These are phyloP conservation scores for Vanderwaltozyma yarrowii DNA, from an alignment of 805 yeast species.

Conservation along the genomic window DNA sequence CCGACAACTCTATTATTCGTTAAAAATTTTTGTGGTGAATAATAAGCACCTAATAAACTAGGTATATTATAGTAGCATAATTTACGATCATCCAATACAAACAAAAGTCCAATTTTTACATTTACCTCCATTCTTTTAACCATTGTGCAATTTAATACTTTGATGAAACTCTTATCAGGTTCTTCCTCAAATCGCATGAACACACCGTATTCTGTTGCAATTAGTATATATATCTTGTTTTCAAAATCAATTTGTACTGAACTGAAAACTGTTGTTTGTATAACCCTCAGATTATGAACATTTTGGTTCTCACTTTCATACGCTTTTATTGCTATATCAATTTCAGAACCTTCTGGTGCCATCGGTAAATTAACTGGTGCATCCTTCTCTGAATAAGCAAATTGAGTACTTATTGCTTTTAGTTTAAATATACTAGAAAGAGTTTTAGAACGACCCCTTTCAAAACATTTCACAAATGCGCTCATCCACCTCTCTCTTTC, in stretches of 20 bases:
- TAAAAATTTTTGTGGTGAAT: conserved; percentile 30
- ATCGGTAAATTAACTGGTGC: conserved; percentile 43
- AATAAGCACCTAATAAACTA: conserved; percentile 49
- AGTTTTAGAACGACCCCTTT: conserved; percentile 29
- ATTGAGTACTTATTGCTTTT: conserved; percentile 45
- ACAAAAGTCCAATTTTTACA: conserved; percentile 40
- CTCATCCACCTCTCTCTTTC: conserved; percentile 54
- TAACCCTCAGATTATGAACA: not conserved
- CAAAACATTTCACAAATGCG: conserved; percentile 39
- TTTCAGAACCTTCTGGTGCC: conserved; percentile 42
- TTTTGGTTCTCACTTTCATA: conserved; percentile 15
- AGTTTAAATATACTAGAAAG: conserved; percentile 42
- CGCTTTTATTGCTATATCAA: conserved; percentile 32
- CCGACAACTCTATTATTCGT: conserved; percentile 34
- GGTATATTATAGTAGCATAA: conserved; percentile 56
- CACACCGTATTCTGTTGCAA: conserved; percentile 59
- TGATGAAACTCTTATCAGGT: conserved; percentile 7
- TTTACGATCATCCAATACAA: conserved; percentile 48
- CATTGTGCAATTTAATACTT: conserved; percentile 30
- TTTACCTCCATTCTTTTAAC: conserved; percentile 48
- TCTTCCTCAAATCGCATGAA: conserved; percentile 32
- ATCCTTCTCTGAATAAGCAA: conserved; percentile 51
- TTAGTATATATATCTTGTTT: conserved; percentile 36
- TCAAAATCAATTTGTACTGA: conserved; percentile 37
- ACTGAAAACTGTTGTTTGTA: conserved; percentile 32